Conservation (phyloP, 129 eudicot genomes). For the Lactuca sativa region DNA sequence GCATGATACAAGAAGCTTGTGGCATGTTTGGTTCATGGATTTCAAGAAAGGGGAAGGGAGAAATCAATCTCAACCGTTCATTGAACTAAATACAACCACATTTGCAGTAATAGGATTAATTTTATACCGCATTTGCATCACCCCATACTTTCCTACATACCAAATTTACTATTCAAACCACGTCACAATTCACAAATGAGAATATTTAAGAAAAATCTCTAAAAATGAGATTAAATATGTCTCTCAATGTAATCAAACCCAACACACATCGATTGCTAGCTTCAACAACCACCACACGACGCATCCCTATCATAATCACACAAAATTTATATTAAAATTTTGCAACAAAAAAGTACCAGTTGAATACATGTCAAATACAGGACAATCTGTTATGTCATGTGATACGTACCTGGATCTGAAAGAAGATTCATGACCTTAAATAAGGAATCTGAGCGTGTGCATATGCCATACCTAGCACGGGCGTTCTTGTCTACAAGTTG, state of each 20-base stretch:
- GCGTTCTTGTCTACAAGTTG: conserved; percentile 39
- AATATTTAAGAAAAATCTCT: conserved; percentile 28
- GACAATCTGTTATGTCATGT: not conserved
- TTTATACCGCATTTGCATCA: conserved; percentile 30
- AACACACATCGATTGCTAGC: conserved; percentile 45
- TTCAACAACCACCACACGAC: conserved; percentile 58
- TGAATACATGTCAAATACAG: not conserved
- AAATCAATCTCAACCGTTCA: conserved; percentile 11
- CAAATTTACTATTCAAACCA: conserved; percentile 25
- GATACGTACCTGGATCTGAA: conserved; percentile 55
- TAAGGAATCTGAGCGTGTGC: conserved; percentile 65
- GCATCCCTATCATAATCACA: conserved; percentile 40
- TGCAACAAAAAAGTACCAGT: not conserved
- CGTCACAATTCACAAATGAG: conserved; percentile 4
- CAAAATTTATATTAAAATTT: conserved; percentile 3
- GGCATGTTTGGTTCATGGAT: conserved; percentile 6
- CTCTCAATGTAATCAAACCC: conserved; percentile 70
- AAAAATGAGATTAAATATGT: conserved; percentile 48
- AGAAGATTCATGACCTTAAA: conserved; percentile 57
- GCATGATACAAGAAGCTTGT: conserved; percentile 20
- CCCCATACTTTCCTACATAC: conserved; percentile 18
- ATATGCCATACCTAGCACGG: conserved; percentile 42
- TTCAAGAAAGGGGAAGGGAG: conserved; percentile 3
- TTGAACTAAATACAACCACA: conserved; percentile 16
- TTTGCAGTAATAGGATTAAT: conserved; percentile 15